Evolutionary conservation across 345 rosid genomes (phyloP).

Genomic region (Zanthoxylum bungeanum): DNA sequence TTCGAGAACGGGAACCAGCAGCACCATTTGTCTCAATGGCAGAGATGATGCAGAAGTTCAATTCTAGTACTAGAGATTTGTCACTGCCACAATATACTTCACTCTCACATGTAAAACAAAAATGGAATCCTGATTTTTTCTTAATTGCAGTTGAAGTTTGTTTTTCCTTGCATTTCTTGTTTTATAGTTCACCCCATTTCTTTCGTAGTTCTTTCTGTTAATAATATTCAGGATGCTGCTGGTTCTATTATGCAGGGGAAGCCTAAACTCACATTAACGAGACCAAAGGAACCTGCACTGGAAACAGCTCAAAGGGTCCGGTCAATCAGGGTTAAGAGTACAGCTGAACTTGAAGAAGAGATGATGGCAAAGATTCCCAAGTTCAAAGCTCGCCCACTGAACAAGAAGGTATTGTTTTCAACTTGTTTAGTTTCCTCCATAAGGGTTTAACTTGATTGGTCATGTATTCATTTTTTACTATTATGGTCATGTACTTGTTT

Average conservation of each 20-base stretch:
- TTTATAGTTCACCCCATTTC: neutral
- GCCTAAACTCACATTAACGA: constrained; percentile 74
- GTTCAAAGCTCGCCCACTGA: constrained; percentile 94
- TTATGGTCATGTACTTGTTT: neutral
- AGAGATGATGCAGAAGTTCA: constrained; percentile 84
- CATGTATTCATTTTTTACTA: neutral
- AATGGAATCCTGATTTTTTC: neutral
- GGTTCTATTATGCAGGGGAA: constrained; percentile 41
- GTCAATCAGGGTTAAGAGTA: constrained; percentile 69
- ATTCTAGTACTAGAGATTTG: constrained; percentile 78
- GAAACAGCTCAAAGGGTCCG: constrained; percentile 91
- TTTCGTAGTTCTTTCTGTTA: constrained; percentile 4
- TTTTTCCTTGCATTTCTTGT: neutral
- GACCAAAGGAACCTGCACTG: constrained; percentile 90
- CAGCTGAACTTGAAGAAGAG: constrained; percentile 97
- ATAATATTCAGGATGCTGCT: constrained; percentile 26
- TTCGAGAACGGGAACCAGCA: constrained; percentile 53
- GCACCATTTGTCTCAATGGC: constrained; percentile 69
- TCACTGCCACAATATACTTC: constrained; percentile 44
- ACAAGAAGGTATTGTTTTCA: constrained; percentile 68
- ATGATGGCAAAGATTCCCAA: constrained; percentile 95
- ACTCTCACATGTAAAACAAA: constrained; percentile 37
- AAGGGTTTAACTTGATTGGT: neutral
- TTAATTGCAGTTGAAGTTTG: neutral
- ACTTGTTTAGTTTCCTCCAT: constrained; percentile 9